phyloP scores from a whole-genome alignment of 148 eudicot genomes.

The Cornus suecica region DNA sequence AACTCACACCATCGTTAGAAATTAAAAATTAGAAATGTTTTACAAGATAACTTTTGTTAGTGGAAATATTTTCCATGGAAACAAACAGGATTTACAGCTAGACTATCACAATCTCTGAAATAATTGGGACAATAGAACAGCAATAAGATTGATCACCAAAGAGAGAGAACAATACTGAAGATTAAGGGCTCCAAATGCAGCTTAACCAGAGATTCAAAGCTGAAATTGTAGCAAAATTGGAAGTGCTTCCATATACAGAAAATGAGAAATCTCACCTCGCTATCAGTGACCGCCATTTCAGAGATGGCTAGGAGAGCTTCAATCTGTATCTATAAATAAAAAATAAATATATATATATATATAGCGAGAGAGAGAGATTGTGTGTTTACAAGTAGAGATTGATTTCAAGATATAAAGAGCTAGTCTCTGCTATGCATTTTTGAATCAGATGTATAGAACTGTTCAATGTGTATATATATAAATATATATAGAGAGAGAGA shows the following conservation, averaged over 20 bases:
- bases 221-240: not conserved
- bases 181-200: not conserved
- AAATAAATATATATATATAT: too few species aligned
- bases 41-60: not conserved
- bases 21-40: not conserved
- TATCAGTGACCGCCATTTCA: conserved; percentile 44
- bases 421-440: not conserved
- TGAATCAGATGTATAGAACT: not conserved
- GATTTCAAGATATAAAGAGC: not conserved
- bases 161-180: too few species aligned
- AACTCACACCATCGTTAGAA: not conserved
- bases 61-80: not conserved
- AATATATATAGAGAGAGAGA: conserved; percentile 5
- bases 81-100: not conserved
- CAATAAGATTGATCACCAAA: not conserved
- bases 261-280: conserved; percentile 38
- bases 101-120: not conserved
- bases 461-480: not conserved
- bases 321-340: too few species aligned
- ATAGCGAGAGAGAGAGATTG: too few species aligned
- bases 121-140: not conserved
- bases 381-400: not conserved
- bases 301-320: conserved; percentile 7
- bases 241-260: not conserved
- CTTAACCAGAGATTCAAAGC: not conserved